Conservation (phyloP, 2,329 filamentous ascomycete species). For the Sclerotinia subarctica region DNA sequence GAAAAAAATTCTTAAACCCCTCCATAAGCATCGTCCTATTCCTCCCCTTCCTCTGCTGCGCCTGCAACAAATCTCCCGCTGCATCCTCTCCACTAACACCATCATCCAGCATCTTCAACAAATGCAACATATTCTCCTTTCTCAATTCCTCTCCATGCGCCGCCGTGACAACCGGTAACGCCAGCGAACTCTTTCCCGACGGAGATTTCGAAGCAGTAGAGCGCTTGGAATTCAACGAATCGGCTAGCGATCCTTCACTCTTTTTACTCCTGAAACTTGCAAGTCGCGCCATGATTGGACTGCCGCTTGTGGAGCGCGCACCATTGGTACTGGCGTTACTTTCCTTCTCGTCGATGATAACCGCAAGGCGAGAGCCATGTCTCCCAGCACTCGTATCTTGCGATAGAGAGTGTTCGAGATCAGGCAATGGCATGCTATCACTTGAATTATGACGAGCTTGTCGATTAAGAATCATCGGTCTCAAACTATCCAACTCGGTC, state of each 20-base stretch:
- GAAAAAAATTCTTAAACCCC: constrained; percentile 36
- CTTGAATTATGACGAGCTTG: constrained; percentile 22
- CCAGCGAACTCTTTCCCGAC: constrained; percentile 32
- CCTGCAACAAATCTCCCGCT: constrained; percentile 21
- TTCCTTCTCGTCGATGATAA: constrained; percentile 36
- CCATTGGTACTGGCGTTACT: constrained; percentile 29
- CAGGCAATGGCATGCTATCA: constrained; percentile 22
- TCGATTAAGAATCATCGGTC: constrained; percentile 20
- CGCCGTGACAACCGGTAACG: constrained; percentile 25
- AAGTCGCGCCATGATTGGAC: constrained; percentile 26
- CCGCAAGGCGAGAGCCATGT: constrained; percentile 28
- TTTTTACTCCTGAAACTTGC: constrained; percentile 32
- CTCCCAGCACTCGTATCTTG: not conserved
- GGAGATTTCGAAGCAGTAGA: constrained; percentile 30
- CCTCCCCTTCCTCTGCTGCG: constrained; percentile 25
- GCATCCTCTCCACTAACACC: not conserved
- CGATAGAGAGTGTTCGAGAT: constrained; percentile 26
- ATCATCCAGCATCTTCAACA: constrained; percentile 22
- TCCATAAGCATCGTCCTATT: constrained; percentile 31
- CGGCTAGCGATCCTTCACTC: constrained; percentile 29
- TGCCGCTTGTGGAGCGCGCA: not conserved
- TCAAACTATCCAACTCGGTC: constrained; percentile 24
- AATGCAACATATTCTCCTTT: constrained; percentile 22
- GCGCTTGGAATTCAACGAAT: constrained; percentile 12
- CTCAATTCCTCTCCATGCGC: constrained; percentile 30